phyloP scores from a whole-genome alignment of 352 stramenopile genomes.

The Phytophthora palmivora region DNA sequence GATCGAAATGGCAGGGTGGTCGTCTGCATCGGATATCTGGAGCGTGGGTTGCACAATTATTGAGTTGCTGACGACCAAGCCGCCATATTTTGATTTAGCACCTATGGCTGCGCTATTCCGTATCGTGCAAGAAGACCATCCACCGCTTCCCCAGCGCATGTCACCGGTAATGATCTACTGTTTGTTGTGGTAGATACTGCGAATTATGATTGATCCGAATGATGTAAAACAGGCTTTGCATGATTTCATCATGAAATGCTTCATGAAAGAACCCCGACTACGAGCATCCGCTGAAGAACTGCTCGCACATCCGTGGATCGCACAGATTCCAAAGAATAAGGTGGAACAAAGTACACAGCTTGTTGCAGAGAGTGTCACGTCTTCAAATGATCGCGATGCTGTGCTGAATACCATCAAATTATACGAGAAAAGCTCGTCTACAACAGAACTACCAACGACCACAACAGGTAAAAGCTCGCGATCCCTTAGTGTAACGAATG shows the following conservation, averaged over 20 bases:
- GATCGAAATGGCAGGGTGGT: conserved; percentile 95
- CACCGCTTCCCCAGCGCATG: conserved; percentile 89
- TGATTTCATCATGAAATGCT: conserved; percentile 94
- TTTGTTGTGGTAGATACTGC: background rate
- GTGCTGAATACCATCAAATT: conserved; percentile 89
- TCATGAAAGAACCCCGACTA: conserved; percentile 92
- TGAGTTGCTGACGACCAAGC: conserved; percentile 93
- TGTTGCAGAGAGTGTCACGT: conserved; percentile 79
- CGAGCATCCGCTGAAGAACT: conserved; percentile 86
- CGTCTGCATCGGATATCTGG: conserved; percentile 95
- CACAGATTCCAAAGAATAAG: conserved; percentile 88
- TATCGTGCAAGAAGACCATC: conserved; percentile 94
- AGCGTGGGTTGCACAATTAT: conserved; percentile 96
- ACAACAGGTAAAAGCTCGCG: conserved; percentile 25
- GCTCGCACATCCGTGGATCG: conserved; percentile 91
- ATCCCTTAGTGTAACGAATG: conserved; percentile 30
- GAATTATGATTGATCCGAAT: background rate
- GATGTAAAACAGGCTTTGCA: conserved; percentile 65
- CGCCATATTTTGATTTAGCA: conserved; percentile 93
- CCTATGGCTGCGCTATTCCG: conserved; percentile 92
- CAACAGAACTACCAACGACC: conserved; percentile 25
- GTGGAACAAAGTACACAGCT: conserved; percentile 88
- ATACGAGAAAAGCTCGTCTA: conserved; percentile 71
- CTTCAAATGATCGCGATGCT: conserved; percentile 75
- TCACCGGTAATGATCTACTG: conserved; percentile 58